Evolutionary conservation across 495 filamentous ascomycete species (phyloP).

Genomic region (Talaromyces proteolyticus): DNA sequence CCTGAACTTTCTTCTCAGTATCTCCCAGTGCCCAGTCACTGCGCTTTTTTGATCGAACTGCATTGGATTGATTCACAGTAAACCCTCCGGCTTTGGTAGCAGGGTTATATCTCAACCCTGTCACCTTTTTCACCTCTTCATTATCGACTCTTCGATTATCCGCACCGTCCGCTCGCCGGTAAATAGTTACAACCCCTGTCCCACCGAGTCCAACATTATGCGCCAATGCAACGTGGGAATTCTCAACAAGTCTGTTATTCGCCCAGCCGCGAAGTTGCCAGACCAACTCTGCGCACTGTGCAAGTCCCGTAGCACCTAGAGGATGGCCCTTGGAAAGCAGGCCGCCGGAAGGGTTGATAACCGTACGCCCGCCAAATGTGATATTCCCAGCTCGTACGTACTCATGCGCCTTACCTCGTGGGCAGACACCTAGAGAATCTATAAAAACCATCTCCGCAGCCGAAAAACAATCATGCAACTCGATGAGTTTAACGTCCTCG

Average conservation of each 20-base stretch:
- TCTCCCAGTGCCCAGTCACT: too few species aligned
- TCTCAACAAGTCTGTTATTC: conserved; percentile 59
- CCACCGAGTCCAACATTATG: conserved; percentile 84
- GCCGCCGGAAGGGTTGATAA: conserved; percentile 75
- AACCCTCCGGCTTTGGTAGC: conserved; percentile 69
- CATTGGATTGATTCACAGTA: background rate
- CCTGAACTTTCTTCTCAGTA: too few species aligned
- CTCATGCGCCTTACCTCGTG: conserved; percentile 68
- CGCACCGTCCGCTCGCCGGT: conserved; percentile 64
- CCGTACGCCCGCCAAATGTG: conserved; percentile 69
- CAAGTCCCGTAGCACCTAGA: conserved; percentile 70
- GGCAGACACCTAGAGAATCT: conserved; percentile 64
- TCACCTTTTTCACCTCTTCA: conserved; percentile 45
- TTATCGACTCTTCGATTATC: conserved; percentile 38
- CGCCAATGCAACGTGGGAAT: conserved; percentile 62
- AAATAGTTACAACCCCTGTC: conserved; percentile 77
- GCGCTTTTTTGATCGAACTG: background rate
- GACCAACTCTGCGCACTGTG: conserved; percentile 76
- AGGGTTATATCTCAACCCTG: conserved; percentile 74
- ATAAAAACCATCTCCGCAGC: conserved; percentile 71
- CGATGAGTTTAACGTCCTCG: conserved; percentile 58
- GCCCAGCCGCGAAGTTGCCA: conserved; percentile 84
- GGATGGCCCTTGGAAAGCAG: conserved; percentile 81
- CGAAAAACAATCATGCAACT: conserved; percentile 81
- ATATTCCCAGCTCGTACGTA: conserved; percentile 68